Percentiles rank a stretch among this genome's conserved stretches.
Conservation (phyloP, 208 protist species). For the Leptomonas seymouri region DNA sequence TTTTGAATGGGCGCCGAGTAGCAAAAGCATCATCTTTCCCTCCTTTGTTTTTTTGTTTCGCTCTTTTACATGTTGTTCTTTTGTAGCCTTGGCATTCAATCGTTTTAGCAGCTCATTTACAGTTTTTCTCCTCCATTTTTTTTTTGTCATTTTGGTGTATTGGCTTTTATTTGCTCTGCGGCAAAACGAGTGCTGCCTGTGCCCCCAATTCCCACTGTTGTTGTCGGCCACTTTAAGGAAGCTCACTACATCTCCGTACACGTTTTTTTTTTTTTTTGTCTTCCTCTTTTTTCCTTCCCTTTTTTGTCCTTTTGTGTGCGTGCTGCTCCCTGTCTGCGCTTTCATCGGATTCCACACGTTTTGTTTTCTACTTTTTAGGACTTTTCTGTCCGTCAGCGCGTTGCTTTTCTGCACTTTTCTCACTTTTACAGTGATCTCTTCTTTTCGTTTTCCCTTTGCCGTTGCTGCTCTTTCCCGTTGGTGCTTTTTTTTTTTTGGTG, state of each 20-base stretch:
- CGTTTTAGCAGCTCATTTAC: background rate
- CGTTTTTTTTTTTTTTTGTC: background rate
- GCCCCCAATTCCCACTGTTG: no score
- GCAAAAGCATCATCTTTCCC: no score
- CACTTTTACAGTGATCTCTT: background rate
- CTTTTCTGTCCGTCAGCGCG: conserved; percentile 1
- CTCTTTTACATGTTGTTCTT: conserved; percentile 8
- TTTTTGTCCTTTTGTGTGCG: no score
- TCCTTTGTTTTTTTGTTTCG: conserved; percentile 15
- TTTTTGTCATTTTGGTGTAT: no score
- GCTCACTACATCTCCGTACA: background rate
- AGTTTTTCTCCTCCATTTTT: conserved; percentile 17
- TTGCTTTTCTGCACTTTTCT: background rate
- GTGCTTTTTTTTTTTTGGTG: background rate
- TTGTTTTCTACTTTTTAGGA: background rate
- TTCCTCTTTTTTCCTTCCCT: background rate
- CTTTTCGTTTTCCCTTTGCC: background rate
- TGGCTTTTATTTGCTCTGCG: no score
- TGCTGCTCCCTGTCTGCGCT: no score
- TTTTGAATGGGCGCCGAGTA: no score
- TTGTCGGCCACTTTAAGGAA: background rate
- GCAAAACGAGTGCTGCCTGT: no score
- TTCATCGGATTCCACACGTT: no score
- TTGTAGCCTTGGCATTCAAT: conserved; percentile 9
- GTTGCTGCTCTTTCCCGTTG: no score